Evolutionary conservation across 169 alveolate species (phyloP), one percentile per base, ranked within the genome.

Genomic region (Cryptosporidium sp.): DNA sequence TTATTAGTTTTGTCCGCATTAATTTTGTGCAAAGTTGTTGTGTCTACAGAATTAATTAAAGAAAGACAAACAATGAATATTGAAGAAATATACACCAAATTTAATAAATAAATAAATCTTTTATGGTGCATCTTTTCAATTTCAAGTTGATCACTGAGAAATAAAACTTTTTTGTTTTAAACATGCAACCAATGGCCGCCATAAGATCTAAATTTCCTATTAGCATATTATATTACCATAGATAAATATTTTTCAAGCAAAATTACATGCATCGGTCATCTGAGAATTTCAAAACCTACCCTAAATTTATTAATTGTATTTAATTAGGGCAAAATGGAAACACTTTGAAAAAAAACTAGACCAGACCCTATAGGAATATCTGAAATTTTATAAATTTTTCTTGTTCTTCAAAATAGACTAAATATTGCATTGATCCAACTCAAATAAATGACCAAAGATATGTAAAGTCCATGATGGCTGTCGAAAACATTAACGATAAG

Each of bases 51-150:
- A 56, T 26, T 56, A 26, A 56, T 56, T 26, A 26, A n/a, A 56
- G 9, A 56, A n/a, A 23, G 29, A 56, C 29, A 56, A 56, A 56
- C n/a, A 26, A 56, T 56, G 18, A 56, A 56, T 56, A 26, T 26
- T 23, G 67, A 26, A 56, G 35, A 23, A 56, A 56, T 56, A 8
- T 5, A 3, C 18, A 56, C 35, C 67, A 56, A 56, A 26, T 56
- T 23, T 8, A 56, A 26, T 56, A 56, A 26, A n/a, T n/a, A 56
- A 8, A 56, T 26, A 16, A 56, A 9, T 56, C 35, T 23, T 29
- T 56, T 56, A 0, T 56, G 67, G 67, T 56, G 67, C 67, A 56
- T 56, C 37, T 56, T 56, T 56, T n/a, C 18, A 21, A 26, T 56
- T 56, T 56, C 67, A 56, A 10, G 67, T 26, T 23, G 6, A 23